Evolutionary conservation across 208 protist genomes (phyloP), one percentile per base, ranked within the genome.

Genomic region (Willaertia magna): DNA sequence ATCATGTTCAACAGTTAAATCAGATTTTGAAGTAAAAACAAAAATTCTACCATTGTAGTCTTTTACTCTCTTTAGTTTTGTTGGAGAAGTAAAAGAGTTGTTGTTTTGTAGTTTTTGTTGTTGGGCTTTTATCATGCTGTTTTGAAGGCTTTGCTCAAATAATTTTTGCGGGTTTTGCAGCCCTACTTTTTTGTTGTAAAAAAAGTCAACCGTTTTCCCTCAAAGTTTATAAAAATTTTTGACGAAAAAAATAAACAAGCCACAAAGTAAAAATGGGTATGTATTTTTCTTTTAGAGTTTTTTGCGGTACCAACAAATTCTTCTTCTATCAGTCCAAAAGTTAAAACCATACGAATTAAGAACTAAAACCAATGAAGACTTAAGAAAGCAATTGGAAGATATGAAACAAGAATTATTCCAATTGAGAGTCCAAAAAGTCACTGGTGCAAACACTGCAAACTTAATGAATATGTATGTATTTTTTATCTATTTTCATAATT

Each of bases 401-500:
- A 94, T 96, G 88, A 99, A 98, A 93, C 97, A 95, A 88, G 96
- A 98, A 93, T 95, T 99, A 75, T 93, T 94, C n/a, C 88, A 95
- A 89, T 93, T 98, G 75, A 95, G 96, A 87, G 96, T 98, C 12
- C 94, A 94, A 79, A 95, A 98, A 94, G 96, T 98, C 89, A 95
- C 96, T 44, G 93, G 93, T 81, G 93, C 92, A 74, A 88, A 91
- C 51, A 93, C 95, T 76, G 91, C 91, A 59, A 98, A 97, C 88
- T 90, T 98, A 34, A 91, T 93, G 85, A 97, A 97, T 89, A 98
- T 98, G 85, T 90, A 49, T 48, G 86, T 89, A n/a, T n/a, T n/a
- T n/a, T n/a, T 52, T 46, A 43, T 76, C 6, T 88, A 74, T 49
- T 88, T 26, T 22, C 6, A 34, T 59, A 44, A 9, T 9, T 83